Evolutionary conservation across 164 flowering plant genomes (phyloP).

Genomic region (Houttuynia cordata): DNA sequence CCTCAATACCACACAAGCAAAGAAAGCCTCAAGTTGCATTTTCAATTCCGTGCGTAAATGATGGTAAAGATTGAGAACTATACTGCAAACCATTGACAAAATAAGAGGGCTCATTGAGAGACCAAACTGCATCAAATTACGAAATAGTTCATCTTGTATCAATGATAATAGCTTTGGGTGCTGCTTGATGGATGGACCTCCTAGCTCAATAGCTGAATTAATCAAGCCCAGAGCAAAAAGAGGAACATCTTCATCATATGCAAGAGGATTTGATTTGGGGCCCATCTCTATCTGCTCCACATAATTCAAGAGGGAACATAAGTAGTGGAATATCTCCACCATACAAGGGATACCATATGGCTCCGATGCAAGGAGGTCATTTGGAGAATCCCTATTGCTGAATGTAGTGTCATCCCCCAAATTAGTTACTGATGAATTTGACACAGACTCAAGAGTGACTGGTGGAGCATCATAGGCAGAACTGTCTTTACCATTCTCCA

Average conservation of each 20-base stretch:
- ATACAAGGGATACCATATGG: conserved; percentile 36
- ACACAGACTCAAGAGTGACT: conserved; percentile 10
- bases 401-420: conserved; percentile 12
- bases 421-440: conserved; percentile 6
- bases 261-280: conserved; percentile 22
- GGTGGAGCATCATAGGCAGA: conserved; percentile 11
- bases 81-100: conserved; percentile 29
- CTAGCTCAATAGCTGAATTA: conserved; percentile 32
- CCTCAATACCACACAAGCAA: conserved; percentile 28
- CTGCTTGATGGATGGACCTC: conserved; percentile 18
- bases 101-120: conserved; percentile 29
- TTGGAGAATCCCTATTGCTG: conserved; percentile 10
- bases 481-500: conserved; percentile 15
- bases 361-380: conserved; percentile 18
- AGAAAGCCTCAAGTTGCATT: conserved; percentile 34
- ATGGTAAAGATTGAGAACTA: conserved; percentile 29
- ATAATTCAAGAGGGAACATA: conserved; percentile 26
- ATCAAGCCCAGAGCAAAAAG: conserved; percentile 33
- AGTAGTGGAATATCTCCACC: conserved; percentile 31
- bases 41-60: conserved; percentile 25
- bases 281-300: conserved; percentile 21
- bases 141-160: conserved; percentile 30
- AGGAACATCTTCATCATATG: conserved; percentile 32
- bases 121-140: conserved; percentile 34
- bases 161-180: conserved; percentile 24